These are phyloP conservation scores for Dictyostelium firmibasis DNA, from an alignment of 78 protist genomes.

Conservation along the genomic window DNA sequence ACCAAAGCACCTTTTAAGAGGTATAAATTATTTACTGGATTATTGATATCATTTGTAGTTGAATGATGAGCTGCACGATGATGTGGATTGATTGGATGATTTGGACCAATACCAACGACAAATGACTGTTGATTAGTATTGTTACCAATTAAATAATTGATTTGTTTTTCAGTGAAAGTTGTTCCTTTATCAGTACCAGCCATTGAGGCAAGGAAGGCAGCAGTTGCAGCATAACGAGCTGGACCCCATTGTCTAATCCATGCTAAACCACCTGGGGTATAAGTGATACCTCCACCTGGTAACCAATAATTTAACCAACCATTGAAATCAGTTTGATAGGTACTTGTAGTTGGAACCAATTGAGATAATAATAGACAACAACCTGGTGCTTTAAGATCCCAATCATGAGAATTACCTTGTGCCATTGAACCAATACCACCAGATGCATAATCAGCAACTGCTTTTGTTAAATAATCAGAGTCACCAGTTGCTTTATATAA, in stretches of 20 bases:
- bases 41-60: slow-evolving; percentile 47
- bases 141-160: slow-evolving; percentile 31
- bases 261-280: slow-evolving; percentile 64
- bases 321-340: neutral
- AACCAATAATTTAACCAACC: slow-evolving; percentile 11
- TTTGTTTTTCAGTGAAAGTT: neutral
- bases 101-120: slow-evolving; percentile 62
- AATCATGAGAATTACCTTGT: slow-evolving; percentile 15
- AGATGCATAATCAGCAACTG: neutral
- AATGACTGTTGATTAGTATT: slow-evolving; percentile 23
- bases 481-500: slow-evolving; percentile 46
- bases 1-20: slow-evolving; percentile 68
- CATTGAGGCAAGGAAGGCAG: slow-evolving; percentile 29
- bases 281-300: slow-evolving; percentile 32
- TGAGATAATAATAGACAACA: neutral
- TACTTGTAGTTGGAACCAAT: neutral
- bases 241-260: slow-evolving; percentile 66
- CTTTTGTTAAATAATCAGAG: slow-evolving; percentile 8
- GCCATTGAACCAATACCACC: neutral
- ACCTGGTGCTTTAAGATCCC: slow-evolving; percentile 73
- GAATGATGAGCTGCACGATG: slow-evolving; percentile 67
- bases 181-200: neutral
- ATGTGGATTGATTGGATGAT: slow-evolving; percentile 74
- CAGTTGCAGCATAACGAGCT: slow-evolving; percentile 44
- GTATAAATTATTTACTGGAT: slow-evolving; percentile 41